These are phyloP conservation scores for Penicillium expansum DNA, from an alignment of 2,329 filamentous ascomycete genomes.

Conservation along the genomic window DNA sequence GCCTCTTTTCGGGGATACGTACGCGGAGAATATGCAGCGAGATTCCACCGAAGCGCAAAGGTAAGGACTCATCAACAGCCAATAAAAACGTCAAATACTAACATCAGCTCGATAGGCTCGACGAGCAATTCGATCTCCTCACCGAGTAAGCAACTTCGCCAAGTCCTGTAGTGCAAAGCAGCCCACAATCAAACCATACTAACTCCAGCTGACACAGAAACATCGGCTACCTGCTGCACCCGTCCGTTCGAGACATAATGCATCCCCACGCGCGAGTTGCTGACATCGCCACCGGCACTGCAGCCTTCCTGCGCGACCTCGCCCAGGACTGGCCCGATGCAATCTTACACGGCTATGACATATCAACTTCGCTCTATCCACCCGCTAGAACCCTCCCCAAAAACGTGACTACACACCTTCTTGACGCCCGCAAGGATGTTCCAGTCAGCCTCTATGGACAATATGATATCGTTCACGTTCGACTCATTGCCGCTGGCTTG, in stretches of 20 bases:
- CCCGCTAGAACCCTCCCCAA: slow-evolving; percentile 6
- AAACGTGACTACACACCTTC: slow-evolving; percentile 15
- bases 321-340: slow-evolving; percentile 7
- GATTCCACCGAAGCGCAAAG: slow-evolving; percentile 8
- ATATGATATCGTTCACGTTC: slow-evolving; percentile 28
- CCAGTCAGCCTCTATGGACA: slow-evolving; percentile 14
- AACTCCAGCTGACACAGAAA: not conserved
- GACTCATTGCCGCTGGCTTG: slow-evolving; percentile 1
- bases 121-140: slow-evolving; percentile 3
- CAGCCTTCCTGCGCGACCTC: slow-evolving; percentile 15
- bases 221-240: slow-evolving; percentile 15
- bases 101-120: not conserved
- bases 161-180: not conserved
- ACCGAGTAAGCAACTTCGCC: not conserved
- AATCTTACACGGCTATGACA: slow-evolving; percentile 19
- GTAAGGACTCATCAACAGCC: not conserved
- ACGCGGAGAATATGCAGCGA: slow-evolving; percentile 9
- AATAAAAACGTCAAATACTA: not conserved
- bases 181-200: not conserved
- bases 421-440: slow-evolving; percentile 15
- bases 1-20: not conserved
- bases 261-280: slow-evolving; percentile 13
- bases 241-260: slow-evolving; percentile 2
- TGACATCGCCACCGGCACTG: slow-evolving; percentile 23
- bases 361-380: slow-evolving; percentile 12